These are phyloP conservation scores for Quercus suber DNA, from an alignment of 306 rosid genomes.

Conservation along the genomic window DNA sequence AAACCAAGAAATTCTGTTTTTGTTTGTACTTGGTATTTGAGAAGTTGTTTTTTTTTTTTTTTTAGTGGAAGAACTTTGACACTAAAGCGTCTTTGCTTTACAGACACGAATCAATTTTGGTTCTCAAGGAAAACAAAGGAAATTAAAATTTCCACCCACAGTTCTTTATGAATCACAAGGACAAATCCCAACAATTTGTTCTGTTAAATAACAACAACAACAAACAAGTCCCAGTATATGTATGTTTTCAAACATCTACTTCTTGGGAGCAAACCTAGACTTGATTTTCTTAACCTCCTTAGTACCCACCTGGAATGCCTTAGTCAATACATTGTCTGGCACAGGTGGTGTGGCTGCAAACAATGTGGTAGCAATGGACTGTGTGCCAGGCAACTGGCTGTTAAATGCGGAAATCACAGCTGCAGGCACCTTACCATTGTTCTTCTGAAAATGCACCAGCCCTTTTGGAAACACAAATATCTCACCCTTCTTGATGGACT, in stretches of 20 bases:
- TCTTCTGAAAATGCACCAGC: slow-evolving; percentile 79
- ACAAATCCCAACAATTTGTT: neutral
- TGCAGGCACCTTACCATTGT: slow-evolving; percentile 54
- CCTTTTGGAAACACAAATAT: slow-evolving; percentile 79
- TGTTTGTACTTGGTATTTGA: no score
- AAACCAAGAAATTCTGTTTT: no score
- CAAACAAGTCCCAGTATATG: neutral
- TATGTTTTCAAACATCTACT: neutral
- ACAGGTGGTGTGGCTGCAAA: slow-evolving; percentile 65
- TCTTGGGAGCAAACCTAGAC: slow-evolving; percentile 62
- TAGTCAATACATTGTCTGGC: slow-evolving; percentile 61
- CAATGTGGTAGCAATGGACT: slow-evolving; percentile 50
- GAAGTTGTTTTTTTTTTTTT: no score
- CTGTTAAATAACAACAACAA: neutral
- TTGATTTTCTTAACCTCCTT: slow-evolving; percentile 63
- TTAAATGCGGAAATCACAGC: slow-evolving; percentile 70
- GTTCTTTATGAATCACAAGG: neutral
- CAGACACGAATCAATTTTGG: neutral
- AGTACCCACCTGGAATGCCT: slow-evolving; percentile 61
- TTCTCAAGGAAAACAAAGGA: neutral
- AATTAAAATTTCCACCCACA: neutral
- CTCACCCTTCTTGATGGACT: slow-evolving; percentile 67
- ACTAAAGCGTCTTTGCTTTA: no score
- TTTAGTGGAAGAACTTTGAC: no score
- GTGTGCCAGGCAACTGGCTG: slow-evolving; percentile 86